Percentiles rank a stretch among this genome's conserved stretches.
Conservation (phyloP, 2,329 filamentous ascomycete genomes). For the Calonectria hawksworthii region DNA sequence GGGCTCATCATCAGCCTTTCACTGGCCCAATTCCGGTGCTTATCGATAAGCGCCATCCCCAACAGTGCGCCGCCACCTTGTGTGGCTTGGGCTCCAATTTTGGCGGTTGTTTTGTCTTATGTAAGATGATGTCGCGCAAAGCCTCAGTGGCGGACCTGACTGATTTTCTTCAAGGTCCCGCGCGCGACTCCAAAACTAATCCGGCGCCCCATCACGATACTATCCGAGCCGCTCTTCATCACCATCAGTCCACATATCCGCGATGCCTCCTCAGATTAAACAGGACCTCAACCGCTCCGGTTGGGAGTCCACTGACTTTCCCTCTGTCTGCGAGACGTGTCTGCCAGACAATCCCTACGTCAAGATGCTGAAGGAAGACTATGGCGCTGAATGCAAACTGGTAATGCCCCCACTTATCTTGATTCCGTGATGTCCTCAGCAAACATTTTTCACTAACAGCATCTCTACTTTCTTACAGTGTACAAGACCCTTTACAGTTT, state of each 20-base stretch:
- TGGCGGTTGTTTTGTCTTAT: conserved; percentile 34
- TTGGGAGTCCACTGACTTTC: conserved; percentile 95
- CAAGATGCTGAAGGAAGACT: conserved; percentile 98
- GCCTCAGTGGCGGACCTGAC: conserved; percentile 39
- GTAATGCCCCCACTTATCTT: conserved; percentile 44
- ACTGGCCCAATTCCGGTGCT: conserved; percentile 13
- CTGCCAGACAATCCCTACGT: conserved; percentile 97
- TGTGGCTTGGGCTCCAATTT: conserved; percentile 25
- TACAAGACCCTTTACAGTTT: conserved; percentile 95
- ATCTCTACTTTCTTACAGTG: conserved; percentile 61
- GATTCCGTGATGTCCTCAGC: conserved; percentile 4
- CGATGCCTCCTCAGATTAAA: conserved; percentile 93
- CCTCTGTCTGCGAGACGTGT: conserved; percentile 91
- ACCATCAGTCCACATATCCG: conserved; percentile 37
- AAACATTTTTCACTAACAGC: conserved; percentile 23
- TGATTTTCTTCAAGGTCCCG: conserved; percentile 38
- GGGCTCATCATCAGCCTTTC: neutral
- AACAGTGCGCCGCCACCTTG: neutral
- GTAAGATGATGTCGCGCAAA: conserved; percentile 31
- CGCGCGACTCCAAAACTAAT: conserved; percentile 43
- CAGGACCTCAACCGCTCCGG: conserved; percentile 95
- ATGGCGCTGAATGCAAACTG: conserved; percentile 87
- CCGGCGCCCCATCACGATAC: conserved; percentile 35
- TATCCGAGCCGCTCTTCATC: conserved; percentile 34
- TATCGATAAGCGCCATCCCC: conserved; percentile 46